phyloP scores from a whole-genome alignment of 176 grass and related monocot species.

The Oryza rufipogon region DNA sequence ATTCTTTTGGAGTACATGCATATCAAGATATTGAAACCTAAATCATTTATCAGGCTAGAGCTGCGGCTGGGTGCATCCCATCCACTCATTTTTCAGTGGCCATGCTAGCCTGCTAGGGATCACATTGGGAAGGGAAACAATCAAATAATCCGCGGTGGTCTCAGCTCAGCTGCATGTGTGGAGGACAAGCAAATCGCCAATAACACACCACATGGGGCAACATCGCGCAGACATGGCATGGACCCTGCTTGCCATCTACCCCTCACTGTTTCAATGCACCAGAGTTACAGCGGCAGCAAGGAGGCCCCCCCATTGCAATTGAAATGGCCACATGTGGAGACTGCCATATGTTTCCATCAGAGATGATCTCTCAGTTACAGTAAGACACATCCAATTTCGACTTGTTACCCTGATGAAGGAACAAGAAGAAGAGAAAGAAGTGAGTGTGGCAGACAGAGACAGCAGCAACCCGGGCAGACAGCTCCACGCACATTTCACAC shows the following conservation, averaged over 20 bases:
- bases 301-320: neutral
- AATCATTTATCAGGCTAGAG: neutral
- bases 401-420: neutral
- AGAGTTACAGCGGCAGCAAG: neutral
- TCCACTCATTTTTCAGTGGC: neutral
- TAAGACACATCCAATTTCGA: neutral
- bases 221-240: neutral
- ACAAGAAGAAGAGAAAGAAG: neutral
- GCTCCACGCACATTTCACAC: neutral
- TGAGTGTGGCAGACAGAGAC: neutral
- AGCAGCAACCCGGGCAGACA: neutral
- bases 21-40: neutral
- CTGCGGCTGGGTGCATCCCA: neutral
- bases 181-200: neutral
- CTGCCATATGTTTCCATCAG: neutral
- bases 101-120: neutral
- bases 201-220: constrained; percentile 42
- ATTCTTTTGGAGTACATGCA: neutral
- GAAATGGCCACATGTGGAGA: neutral
- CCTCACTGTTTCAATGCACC: neutral
- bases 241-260: neutral
- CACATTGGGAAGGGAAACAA: neutral
- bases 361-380: neutral
- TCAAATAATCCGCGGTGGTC: neutral
- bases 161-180: neutral